Evolutionary conservation across 202 grass and related monocot species (phyloP).

Genomic region (Dendrocalamus latiflorus): DNA sequence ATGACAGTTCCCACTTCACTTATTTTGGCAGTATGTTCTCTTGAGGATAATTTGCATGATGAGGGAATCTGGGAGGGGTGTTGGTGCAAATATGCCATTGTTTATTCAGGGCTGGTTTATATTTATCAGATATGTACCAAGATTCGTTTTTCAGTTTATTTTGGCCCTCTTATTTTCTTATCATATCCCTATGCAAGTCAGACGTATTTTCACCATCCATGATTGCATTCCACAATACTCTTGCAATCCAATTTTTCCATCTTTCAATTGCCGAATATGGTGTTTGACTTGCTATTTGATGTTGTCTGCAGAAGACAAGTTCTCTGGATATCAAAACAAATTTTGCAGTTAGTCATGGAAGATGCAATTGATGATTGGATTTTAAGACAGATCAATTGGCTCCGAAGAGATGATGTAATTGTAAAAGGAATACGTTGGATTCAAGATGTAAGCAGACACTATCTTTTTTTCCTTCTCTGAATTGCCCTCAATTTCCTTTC

Average conservation of each 20-base stretch:
- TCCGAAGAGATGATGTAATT: conserved; percentile 75
- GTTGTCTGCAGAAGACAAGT: conserved; percentile 92
- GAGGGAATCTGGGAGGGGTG: background rate
- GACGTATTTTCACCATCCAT: conserved; percentile 8
- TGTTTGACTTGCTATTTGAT: conserved; percentile 16
- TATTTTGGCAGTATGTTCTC: background rate
- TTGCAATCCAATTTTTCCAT: background rate
- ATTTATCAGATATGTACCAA: background rate
- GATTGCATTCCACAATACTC: too few relatives aligned
- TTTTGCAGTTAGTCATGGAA: conserved; percentile 96
- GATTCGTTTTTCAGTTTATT: background rate
- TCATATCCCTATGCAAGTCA: background rate
- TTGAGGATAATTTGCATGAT: background rate
- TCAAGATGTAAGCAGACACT: conserved; percentile 71
- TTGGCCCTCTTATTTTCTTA: background rate
- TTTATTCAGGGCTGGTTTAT: background rate
- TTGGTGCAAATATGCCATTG: background rate
- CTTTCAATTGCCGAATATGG: conserved; percentile 24
- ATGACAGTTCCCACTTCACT: background rate
- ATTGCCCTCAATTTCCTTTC: background rate
- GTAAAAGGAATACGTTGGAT: conserved; percentile 78
- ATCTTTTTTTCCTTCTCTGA: too few relatives aligned
- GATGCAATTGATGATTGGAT: conserved; percentile 99
- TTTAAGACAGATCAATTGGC: conserved; percentile 83
- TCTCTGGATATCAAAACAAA: conserved; percentile 98